Evolutionary conservation across 306 rosid genomes (phyloP).

Genomic region (Corylus avellana): DNA sequence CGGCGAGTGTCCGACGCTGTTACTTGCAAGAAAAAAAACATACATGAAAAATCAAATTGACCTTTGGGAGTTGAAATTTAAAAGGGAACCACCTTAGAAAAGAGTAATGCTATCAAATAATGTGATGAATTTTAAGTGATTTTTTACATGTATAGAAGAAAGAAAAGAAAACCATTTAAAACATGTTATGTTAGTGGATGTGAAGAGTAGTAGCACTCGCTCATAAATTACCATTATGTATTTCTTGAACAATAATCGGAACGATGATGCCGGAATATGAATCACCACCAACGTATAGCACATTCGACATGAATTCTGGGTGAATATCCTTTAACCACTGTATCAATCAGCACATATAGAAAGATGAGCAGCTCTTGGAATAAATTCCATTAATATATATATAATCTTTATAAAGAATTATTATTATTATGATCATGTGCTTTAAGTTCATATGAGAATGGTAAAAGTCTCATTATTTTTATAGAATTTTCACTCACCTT

Average conservation of each 20-base stretch:
- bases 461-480: background rate
- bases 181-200: background rate
- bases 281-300: conserved; percentile 31
- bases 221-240: conserved; percentile 20
- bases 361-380: background rate
- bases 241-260: conserved; percentile 25
- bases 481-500: conserved; percentile 17
- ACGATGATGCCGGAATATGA: conserved; percentile 25
- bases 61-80: no score
- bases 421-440: no score
- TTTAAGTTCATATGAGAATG: background rate
- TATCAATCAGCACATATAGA: background rate
- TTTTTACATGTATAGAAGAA: background rate
- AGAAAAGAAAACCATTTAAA: background rate
- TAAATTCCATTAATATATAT: no score
- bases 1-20: conserved; percentile 2
- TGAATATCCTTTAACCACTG: conserved; percentile 34
- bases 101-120: no score
- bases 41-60: background rate
- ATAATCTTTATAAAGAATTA: no score
- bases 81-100: background rate
- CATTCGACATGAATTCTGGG: conserved; percentile 11
- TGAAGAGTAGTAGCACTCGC: no score
- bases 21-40: conserved; percentile 5
- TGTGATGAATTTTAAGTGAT: no score